Evolutionary conservation across 345 rosid genomes (phyloP).

Genomic region (Citrus trifoliata): DNA sequence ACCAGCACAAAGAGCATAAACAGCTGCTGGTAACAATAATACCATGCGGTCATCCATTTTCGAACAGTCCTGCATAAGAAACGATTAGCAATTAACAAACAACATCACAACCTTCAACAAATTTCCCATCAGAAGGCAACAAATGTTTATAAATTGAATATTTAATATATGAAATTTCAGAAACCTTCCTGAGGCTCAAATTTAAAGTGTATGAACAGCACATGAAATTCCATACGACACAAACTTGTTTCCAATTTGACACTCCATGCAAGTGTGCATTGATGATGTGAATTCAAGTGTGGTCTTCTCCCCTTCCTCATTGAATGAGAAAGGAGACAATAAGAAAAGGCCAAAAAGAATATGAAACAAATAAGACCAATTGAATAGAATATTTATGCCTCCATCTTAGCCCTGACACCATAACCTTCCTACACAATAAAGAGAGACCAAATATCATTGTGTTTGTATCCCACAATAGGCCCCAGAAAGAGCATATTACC

Average conservation of each 20-base stretch:
- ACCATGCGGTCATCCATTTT: conserved; percentile 49
- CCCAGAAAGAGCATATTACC: neutral
- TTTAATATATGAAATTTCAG: neutral
- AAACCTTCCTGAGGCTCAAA: neutral
- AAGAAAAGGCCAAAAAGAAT: neutral
- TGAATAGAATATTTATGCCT: neutral
- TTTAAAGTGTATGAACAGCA: neutral
- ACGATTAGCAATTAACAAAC: conserved; percentile 2
- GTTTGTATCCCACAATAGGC: neutral
- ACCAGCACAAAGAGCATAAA: conserved; percentile 77
- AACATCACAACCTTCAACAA: neutral
- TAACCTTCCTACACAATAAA: neutral
- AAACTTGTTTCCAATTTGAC: neutral
- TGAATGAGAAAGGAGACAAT: neutral
- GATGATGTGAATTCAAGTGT: neutral
- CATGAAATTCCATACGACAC: neutral
- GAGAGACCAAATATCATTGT: neutral
- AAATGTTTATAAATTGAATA: neutral
- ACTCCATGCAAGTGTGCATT: neutral
- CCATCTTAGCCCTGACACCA: neutral
- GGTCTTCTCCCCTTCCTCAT: neutral
- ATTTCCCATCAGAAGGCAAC: neutral
- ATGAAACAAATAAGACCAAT: neutral
- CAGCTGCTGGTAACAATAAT: conserved; percentile 70
- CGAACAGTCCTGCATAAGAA: conserved; percentile 50